phyloP scores from a whole-genome alignment of 371 early-diverging fungal genomes.

The Mucor velutinosus region DNA sequence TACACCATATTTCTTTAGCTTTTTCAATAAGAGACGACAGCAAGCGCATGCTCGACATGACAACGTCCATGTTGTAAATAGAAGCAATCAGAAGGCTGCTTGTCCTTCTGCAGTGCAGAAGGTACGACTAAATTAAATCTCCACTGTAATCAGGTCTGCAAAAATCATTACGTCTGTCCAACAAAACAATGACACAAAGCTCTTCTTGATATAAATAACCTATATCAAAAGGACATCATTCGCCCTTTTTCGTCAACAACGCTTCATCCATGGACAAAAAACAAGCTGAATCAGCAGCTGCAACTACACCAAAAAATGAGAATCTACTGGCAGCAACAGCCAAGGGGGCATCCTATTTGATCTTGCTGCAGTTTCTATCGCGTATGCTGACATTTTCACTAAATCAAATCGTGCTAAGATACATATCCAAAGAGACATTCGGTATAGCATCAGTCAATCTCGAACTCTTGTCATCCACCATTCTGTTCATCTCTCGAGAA shows the following conservation, averaged over 20 bases:
- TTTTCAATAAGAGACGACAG: neutral
- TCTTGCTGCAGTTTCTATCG: slow-evolving; percentile 78
- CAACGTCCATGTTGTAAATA: neutral
- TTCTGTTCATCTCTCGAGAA: slow-evolving; percentile 92
- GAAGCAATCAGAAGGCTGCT: neutral
- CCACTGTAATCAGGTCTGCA: neutral
- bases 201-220: neutral
- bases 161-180: neutral
- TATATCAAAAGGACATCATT: neutral
- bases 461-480: slow-evolving; percentile 83
- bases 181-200: neutral
- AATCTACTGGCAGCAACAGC: slow-evolving; percentile 54
- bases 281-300: neutral
- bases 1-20: neutral
- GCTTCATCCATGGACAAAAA: neutral
- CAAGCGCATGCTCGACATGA: neutral
- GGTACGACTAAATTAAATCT: neutral
- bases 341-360: slow-evolving; percentile 75
- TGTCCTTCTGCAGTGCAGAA: too few species aligned
- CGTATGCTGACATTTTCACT: slow-evolving; percentile 79
- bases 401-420: slow-evolving; percentile 77
- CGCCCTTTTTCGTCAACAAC: neutral
- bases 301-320: neutral
- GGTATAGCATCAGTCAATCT: slow-evolving; percentile 87
- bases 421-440: slow-evolving; percentile 68